phyloP scores from a whole-genome alignment of 495 filamentous ascomycete genomes.

The Hypomontagnella monticulosa region DNA sequence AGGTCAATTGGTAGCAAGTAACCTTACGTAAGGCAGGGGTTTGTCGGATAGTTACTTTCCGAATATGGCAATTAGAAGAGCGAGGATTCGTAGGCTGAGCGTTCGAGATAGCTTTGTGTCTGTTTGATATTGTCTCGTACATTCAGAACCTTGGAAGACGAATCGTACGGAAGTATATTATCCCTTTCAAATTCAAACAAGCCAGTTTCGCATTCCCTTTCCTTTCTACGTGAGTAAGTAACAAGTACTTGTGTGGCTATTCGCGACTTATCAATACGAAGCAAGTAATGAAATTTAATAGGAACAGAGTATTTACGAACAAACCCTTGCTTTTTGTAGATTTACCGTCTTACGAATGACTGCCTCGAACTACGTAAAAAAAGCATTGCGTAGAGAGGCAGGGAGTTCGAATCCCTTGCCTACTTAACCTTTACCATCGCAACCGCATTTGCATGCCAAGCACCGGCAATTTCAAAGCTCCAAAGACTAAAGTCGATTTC shows the following conservation, averaged over 20 bases:
- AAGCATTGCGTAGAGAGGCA: background rate
- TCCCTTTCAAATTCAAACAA: too few species aligned
- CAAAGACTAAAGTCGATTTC: constrained; percentile 11
- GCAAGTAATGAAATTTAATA: too few species aligned
- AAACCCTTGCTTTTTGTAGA: too few species aligned
- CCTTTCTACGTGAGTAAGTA: too few species aligned
- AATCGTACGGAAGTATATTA: too few species aligned
- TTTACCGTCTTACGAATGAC: background rate
- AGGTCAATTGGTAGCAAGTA: background rate
- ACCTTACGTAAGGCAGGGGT: constrained; percentile 17
- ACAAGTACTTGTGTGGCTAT: background rate
- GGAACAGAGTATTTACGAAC: background rate
- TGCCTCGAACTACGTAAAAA: background rate
- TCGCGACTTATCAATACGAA: constrained; percentile 1
- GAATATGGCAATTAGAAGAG: constrained; percentile 16
- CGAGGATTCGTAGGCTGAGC: background rate
- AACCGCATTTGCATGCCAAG: constrained; percentile 15
- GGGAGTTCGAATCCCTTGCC: constrained; percentile 12
- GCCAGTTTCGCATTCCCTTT: too few species aligned
- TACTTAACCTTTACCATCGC: background rate
- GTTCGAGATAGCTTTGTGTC: too few species aligned
- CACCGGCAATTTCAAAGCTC: constrained; percentile 30
- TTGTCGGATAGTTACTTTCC: constrained; percentile 18
- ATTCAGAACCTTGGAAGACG: too few species aligned
- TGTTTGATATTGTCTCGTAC: background rate